Conservation (phyloP, 208 protist species). For the Trypanosomatidae sp. region DNA sequence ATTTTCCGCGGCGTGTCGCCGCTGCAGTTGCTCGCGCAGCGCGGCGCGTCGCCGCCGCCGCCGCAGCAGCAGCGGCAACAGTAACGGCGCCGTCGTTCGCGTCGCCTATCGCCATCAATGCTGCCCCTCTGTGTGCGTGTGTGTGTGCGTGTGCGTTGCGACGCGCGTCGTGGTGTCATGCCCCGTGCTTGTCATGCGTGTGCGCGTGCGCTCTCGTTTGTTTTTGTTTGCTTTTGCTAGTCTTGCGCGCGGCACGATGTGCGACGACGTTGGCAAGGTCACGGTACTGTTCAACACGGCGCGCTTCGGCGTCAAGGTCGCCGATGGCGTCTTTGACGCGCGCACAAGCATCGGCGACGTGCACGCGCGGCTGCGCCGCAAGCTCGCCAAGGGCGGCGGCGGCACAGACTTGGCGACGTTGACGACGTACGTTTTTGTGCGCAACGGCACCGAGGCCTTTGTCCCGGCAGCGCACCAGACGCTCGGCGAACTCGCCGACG, state of each 20-base stretch:
- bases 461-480: conserved; percentile 59
- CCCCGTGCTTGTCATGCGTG: background rate
- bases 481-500: conserved; percentile 26
- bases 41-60: conserved; percentile 12
- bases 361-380: conserved; percentile 37
- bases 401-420: background rate
- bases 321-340: conserved; percentile 35
- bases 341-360: conserved; percentile 48
- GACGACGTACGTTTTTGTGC: conserved; percentile 40
- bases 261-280: conserved; percentile 16
- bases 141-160: background rate
- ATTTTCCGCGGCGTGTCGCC: conserved; percentile 75
- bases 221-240: too few species aligned
- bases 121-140: background rate
- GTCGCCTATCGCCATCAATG: too few species aligned
- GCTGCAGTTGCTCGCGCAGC: conserved; percentile 42
- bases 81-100: too few species aligned
- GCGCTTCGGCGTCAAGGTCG: conserved; percentile 21
- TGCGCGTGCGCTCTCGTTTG: background rate
- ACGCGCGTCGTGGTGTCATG: too few species aligned
- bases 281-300: conserved; percentile 37
- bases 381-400: conserved; percentile 16
- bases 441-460: conserved; percentile 47
- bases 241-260: too few species aligned
- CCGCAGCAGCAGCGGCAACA: too few species aligned